phyloP scores from a whole-genome alignment of 805 yeast species.

The Wickerhamomyces kurtzmanii region DNA sequence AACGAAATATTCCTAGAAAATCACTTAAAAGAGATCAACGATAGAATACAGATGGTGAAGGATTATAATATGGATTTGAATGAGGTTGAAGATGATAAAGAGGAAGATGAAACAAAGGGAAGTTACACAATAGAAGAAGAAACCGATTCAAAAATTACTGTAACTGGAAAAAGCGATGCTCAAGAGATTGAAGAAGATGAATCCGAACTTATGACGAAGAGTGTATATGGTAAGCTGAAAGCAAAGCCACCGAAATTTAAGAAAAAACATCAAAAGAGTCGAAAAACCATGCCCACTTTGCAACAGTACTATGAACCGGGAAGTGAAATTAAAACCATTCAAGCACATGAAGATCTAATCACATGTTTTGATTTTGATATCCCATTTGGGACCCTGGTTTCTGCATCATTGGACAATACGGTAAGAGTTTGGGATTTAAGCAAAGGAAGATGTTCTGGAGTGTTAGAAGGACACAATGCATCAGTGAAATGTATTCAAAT shows the following conservation, averaged over 20 bases:
- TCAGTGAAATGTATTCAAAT: slow-evolving; percentile 51
- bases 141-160: slow-evolving; percentile 4
- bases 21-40: slow-evolving; percentile 31
- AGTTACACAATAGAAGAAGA: slow-evolving; percentile 3
- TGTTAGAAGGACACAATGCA: slow-evolving; percentile 51
- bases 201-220: slow-evolving; percentile 26
- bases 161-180: slow-evolving; percentile 3
- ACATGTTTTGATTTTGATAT: slow-evolving; percentile 57
- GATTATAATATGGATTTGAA: slow-evolving; percentile 25
- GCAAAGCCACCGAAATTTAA: slow-evolving; percentile 18
- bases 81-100: slow-evolving; percentile 12
- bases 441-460: slow-evolving; percentile 36
- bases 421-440: slow-evolving; percentile 80
- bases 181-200: slow-evolving; percentile 5
- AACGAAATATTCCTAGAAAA: slow-evolving; percentile 48
- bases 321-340: slow-evolving; percentile 35
- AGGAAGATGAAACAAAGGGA: slow-evolving; percentile 1
- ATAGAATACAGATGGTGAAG: slow-evolving; percentile 31
- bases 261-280: slow-evolving; percentile 17
- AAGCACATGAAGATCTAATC: slow-evolving; percentile 44
- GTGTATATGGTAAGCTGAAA: slow-evolving; percentile 33
- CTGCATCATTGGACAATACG: slow-evolving; percentile 70
- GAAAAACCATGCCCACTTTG: slow-evolving; percentile 51
- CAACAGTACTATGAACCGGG: slow-evolving; percentile 60
- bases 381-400: slow-evolving; percentile 69